Evolutionary conservation across 2,329 filamentous ascomycete species (phyloP), one percentile per base, ranked within the genome.

Genomic region (Fusarium verrucosum): DNA sequence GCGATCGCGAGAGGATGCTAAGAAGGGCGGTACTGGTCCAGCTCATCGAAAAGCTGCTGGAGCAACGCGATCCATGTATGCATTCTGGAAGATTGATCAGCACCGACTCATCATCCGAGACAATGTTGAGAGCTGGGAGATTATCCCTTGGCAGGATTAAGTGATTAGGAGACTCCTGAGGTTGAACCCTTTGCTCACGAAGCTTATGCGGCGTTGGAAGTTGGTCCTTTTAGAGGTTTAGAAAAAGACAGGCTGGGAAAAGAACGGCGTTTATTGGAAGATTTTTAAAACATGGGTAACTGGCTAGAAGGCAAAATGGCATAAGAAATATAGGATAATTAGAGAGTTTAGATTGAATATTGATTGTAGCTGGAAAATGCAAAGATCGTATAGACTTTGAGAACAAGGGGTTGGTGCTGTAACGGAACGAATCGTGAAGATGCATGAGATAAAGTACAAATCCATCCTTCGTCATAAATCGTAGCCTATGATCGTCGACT

Each of bases 51-150:
- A 90, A 82, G 93, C 83, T 74, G 92, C 79, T 82, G 85, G 87
- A 75, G 87, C 78, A 76, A 85, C 81, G 74, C 86, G 80, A 79
- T 86, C 83, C 77, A 85, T 81, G 77, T 90, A 83, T 78, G 85
- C 76, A 76, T 90, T 77, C 83, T 90, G 90, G 84, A 81, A 82
- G 58, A 92, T 93, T 71, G 88, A 91, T 71, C 87, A 90, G 65
- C 83, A 89, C 70, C 85, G 85, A 55, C 79, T 96, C 71, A 85
- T 86, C 32, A 84, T 97, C 62, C 81, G 83, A 22, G 88, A 94
- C 71, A 85, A 84, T 17, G 86, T 84, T 33, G 75, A 82, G 64
- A 82, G 79, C 40, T 95, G 91, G 88, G 81, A 85, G 46, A 83
- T 92, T 64, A 77, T 78, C 35, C 80, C 85, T 36, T 91, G 88